Conservation (phyloP, 2,329 filamentous ascomycete species). For the Didymella pomorum region DNA sequence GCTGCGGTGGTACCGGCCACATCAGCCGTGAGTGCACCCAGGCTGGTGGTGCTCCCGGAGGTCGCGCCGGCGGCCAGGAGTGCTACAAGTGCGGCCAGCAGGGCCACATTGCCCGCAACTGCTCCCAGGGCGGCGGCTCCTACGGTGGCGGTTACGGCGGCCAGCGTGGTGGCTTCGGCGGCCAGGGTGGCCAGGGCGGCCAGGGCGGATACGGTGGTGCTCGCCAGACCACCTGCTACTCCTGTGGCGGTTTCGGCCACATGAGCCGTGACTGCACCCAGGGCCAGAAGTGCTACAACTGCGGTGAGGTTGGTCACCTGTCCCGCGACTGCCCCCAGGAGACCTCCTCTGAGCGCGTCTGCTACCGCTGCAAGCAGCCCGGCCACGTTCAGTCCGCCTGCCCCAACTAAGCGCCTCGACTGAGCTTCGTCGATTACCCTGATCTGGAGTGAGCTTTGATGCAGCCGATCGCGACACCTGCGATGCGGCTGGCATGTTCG, state of each 20-base stretch:
- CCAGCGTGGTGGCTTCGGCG: conserved; percentile 56
- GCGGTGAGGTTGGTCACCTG: conserved; percentile 90
- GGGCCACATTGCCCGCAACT: conserved; percentile 95
- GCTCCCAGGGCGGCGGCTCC: conserved; percentile 67
- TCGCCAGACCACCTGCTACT: conserved; percentile 81
- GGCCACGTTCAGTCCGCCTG: conserved; percentile 95
- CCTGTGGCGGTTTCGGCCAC: conserved; percentile 95
- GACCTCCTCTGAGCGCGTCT: conserved; percentile 89
- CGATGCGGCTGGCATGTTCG: conserved; percentile 35
- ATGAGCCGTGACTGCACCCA: conserved; percentile 98
- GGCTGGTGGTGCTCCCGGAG: conserved; percentile 60
- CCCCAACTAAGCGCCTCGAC: conserved; percentile 71
- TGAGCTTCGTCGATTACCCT: conserved; percentile 40
- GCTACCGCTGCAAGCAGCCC: conserved; percentile 92
- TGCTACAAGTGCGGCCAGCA: conserved; percentile 99
- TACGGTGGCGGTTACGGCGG: conserved; percentile 54
- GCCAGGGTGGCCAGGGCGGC: conserved; percentile 49
- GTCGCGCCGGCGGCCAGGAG: conserved; percentile 62
- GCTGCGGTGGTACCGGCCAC: conserved; percentile 84
- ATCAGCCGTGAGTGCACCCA: conserved; percentile 84
- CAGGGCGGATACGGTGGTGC: conserved; percentile 56
- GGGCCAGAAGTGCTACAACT: conserved; percentile 99
- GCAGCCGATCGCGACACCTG: conserved; percentile 31
- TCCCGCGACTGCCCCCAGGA: conserved; percentile 96
- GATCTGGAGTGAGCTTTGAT: conserved; percentile 42